phyloP scores from a whole-genome alignment of 805 yeast genomes.

The Saccharomycopsis javanensis region DNA sequence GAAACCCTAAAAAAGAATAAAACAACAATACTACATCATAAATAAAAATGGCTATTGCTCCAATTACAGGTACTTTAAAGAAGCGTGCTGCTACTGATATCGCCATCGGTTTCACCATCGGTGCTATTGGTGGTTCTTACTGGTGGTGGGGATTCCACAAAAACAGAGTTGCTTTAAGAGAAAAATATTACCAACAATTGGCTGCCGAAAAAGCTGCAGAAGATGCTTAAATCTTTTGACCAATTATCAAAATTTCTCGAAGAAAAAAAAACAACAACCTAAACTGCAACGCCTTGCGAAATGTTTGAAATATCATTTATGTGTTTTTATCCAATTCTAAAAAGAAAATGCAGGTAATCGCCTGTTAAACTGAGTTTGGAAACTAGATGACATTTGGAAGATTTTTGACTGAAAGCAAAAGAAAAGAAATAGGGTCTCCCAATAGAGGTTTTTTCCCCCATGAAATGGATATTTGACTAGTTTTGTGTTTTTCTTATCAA shows the following conservation, averaged over 20 bases:
- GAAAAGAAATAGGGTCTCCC: no score
- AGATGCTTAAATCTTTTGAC: conserved; percentile 4
- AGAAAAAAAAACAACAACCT: not conserved
- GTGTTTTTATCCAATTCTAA: no score
- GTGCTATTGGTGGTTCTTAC: conserved; percentile 52
- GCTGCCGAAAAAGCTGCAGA: conserved; percentile 56
- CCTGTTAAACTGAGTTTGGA: no score
- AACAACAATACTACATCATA: no score
- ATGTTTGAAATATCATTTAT: no score
- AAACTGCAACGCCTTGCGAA: not conserved
- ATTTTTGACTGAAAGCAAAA: no score
- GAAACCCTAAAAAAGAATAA: no score
- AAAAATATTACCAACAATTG: conserved; percentile 69
- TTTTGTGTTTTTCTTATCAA: no score
- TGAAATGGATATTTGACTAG: no score
- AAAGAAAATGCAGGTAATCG: no score
- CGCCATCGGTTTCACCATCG: conserved; percentile 54
- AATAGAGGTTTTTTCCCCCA: no score
- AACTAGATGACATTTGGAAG: no score
- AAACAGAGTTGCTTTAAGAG: conserved; percentile 64
- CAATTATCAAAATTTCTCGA: not conserved
- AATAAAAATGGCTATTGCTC: conserved; percentile 59
- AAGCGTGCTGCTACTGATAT: conserved; percentile 76
- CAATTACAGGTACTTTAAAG: conserved; percentile 76
- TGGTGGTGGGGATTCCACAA: conserved; percentile 89